Evolutionary conservation across 169 alveolate genomes (phyloP).

Genomic region (Plasmodium adleri): DNA sequence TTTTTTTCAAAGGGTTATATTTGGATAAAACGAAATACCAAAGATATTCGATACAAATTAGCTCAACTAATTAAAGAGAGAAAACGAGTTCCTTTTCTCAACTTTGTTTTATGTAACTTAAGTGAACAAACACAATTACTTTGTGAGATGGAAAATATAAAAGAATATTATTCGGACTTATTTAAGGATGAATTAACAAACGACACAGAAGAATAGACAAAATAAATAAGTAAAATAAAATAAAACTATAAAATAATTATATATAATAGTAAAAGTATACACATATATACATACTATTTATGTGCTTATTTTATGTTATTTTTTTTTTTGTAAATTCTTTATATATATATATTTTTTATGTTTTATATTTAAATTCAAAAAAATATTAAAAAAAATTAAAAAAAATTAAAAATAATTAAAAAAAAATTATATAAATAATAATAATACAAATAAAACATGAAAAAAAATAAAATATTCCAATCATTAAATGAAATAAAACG

Average conservation of each 20-base stretch:
- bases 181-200: conserved; percentile 64
- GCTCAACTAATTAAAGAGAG: conserved; percentile 69
- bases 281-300: neutral
- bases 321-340: neutral
- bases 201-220: conserved; percentile 4
- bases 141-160: conserved; percentile 72
- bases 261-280: neutral
- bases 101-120: conserved; percentile 57
- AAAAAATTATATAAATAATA: no score
- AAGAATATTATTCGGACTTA: conserved; percentile 60
- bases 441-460: no score
- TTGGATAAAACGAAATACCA: conserved; percentile 66
- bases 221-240: neutral
- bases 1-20: conserved; percentile 53
- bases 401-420: no score
- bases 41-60: conserved; percentile 54
- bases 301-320: neutral
- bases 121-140: conserved; percentile 72
- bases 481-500: no score
- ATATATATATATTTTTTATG: neutral
- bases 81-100: conserved; percentile 65
- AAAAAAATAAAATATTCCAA: no score
- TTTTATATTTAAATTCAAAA: no score
- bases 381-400: no score
- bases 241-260: neutral